Conservation (phyloP, 2,329 filamentous ascomycete genomes). For the Elsinoe batatas region DNA sequence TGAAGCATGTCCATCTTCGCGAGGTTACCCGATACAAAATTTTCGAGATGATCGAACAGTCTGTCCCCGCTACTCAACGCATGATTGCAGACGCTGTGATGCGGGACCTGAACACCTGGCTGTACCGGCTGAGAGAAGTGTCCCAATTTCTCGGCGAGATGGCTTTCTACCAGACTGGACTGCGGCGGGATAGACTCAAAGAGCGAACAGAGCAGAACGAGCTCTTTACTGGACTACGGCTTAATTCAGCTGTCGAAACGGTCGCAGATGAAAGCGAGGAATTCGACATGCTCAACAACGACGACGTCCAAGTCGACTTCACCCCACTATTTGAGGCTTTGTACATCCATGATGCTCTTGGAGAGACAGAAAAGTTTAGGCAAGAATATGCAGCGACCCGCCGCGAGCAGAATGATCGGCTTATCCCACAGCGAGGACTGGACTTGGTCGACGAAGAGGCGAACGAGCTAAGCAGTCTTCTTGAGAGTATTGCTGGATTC, state of each 20-base stretch:
- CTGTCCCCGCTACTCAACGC: constrained; percentile 83
- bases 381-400: constrained; percentile 86
- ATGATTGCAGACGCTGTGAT: constrained; percentile 94
- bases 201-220: constrained; percentile 67
- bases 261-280: constrained; percentile 93
- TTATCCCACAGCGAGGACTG: constrained; percentile 62
- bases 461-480: constrained; percentile 72
- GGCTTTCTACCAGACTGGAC: constrained; percentile 90
- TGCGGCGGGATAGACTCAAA: constrained; percentile 72
- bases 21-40: constrained; percentile 92
- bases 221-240: constrained; percentile 71
- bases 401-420: constrained; percentile 79
- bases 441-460: constrained; percentile 74
- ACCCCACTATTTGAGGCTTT: constrained; percentile 87
- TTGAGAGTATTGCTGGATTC: constrained; percentile 93
- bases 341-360: constrained; percentile 91
- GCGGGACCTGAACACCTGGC: constrained; percentile 92
- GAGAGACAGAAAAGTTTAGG: constrained; percentile 83
- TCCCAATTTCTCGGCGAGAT: constrained; percentile 95
- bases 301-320: constrained; percentile 90
- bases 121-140: constrained; percentile 88
- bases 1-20: constrained; percentile 92
- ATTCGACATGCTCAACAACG: constrained; percentile 90
- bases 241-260: constrained; percentile 92
- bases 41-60: constrained; percentile 90